Evolutionary conservation across 1,284 basidiomycete species (phyloP).

Genomic region (Ustilago shanxiensis): DNA sequence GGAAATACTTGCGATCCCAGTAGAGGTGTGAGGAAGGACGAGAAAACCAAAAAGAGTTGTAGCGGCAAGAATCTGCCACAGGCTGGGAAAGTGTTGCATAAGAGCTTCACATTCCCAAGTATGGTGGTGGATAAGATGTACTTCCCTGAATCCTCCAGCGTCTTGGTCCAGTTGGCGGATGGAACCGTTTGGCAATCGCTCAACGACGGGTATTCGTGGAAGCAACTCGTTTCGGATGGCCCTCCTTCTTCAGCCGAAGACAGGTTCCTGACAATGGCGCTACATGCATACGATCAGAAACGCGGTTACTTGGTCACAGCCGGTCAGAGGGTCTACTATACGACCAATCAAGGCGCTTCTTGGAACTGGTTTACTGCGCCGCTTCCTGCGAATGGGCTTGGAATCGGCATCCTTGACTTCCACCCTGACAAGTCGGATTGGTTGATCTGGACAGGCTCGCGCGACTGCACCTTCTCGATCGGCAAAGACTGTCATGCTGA

Average conservation of each 20-base stretch:
- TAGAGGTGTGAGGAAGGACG: conserved; percentile 79
- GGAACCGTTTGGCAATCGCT: conserved; percentile 88
- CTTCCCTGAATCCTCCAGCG: conserved; percentile 78
- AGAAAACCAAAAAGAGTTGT: conserved; percentile 80
- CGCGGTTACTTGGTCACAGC: conserved; percentile 91
- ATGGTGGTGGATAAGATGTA: conserved; percentile 83
- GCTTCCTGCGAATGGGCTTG: conserved; percentile 82
- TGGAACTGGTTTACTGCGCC: conserved; percentile 80
- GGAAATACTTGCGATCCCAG: conserved; percentile 84
- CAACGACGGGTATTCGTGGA: conserved; percentile 95
- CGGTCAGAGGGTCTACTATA: conserved; percentile 79
- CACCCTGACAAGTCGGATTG: conserved; percentile 84
- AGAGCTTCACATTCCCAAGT: conserved; percentile 79
- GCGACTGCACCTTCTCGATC: conserved; percentile 74
- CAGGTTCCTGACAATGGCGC: conserved; percentile 78
- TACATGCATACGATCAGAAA: conserved; percentile 82
- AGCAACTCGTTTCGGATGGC: conserved; percentile 73
- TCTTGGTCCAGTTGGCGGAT: conserved; percentile 84
- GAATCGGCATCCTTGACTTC: conserved; percentile 84
- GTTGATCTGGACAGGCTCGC: conserved; percentile 90
- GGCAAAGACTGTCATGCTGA: conserved; percentile 64
- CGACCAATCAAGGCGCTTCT: conserved; percentile 80
- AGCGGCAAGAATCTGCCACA: conserved; percentile 72
- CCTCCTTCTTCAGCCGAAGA: conserved; percentile 62
- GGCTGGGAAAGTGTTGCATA: conserved; percentile 66